Base-by-base conservation (phyloP, 345 rosid genomes). In the Physaria fendleri region DNA sequence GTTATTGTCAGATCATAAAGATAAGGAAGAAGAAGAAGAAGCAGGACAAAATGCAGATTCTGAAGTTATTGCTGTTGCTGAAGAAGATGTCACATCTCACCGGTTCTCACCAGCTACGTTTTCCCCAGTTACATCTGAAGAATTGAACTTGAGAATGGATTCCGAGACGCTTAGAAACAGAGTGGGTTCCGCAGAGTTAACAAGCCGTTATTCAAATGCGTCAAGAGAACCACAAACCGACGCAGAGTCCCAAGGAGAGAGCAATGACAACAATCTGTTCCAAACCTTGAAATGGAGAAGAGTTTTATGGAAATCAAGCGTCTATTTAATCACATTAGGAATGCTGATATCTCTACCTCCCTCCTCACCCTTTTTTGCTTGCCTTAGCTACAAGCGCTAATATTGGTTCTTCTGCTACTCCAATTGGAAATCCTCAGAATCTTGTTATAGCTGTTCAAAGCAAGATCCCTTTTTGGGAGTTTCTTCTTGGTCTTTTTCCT, bases 341-440 rank as follows among this genome's bases (percentile, higher is more conserved):
- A 82, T 88, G 96, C 15, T n/a, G n/a, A n/a, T n/a, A n/a, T n/a
- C n/a, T n/a, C n/a, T n/a, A 84, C 61, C 81, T 88, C 5, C 90
- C 95, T 0, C 95, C 93, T 32, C 87, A 82, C 13, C 93, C 98
- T 0, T 88, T 85, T 27, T 25, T 92, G 17, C 79, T 92, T 1
- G 96, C 96, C 13, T 74, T 88, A 28, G 98, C 96, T 38, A 81
- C 95, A 0, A 84, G 96, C 67, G 90, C 93, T 0, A 92, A 92
- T 59, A 88, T 88, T 0, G 96, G 98, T 1, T 92, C 96, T 3
- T 68, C 98, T 0, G 88, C 87, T 2, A 88, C 96, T 64, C 90
- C 95, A 0, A 92, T 88, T 56, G 95, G 98, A 22, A 92, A 92
- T 39, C 96, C 95, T 3, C 96, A 91, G 52, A 88, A 88, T 62